phyloP scores from a whole-genome alignment of 148 eudicot genomes.

The Limonium bicolor region DNA sequence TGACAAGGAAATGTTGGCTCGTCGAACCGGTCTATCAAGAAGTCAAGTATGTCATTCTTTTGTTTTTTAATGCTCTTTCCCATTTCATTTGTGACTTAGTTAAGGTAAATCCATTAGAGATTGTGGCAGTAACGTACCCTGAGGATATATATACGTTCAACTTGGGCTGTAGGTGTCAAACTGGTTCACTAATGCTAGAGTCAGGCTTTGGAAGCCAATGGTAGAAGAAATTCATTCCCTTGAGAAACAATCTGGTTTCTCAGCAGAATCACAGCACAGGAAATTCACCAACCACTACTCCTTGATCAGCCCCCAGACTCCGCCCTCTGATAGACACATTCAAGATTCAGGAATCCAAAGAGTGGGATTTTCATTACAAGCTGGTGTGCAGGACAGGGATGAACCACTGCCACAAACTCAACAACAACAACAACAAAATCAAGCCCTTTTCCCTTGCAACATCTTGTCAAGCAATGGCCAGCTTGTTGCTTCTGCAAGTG shows the following conservation, averaged over 20 bases:
- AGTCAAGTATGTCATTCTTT: constrained; percentile 19
- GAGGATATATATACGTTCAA: too few relatives aligned
- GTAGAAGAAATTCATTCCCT: constrained; percentile 36
- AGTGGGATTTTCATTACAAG: too few relatives aligned
- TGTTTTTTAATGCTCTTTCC: not conserved
- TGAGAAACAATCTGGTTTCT: constrained; percentile 18
- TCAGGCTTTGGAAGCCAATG: constrained; percentile 40
- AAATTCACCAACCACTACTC: constrained; percentile 8
- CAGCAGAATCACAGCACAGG: constrained; percentile 9
- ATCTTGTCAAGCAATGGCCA: not conserved
- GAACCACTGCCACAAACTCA: not conserved
- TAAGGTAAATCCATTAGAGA: too few relatives aligned
- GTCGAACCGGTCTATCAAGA: constrained; percentile 33
- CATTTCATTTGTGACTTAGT: not conserved
- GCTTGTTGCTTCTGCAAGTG: not conserved
- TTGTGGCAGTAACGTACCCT: too few relatives aligned
- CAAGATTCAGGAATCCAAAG: constrained; percentile 5
- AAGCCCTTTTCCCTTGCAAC: not conserved
- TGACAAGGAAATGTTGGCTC: constrained; percentile 35
- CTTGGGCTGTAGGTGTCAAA: constrained; percentile 33
- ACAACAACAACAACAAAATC: not conserved
- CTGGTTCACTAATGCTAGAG: constrained; percentile 44
- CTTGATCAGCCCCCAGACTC: constrained; percentile 9
- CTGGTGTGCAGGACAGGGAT: too few relatives aligned
- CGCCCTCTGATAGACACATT: constrained; percentile 16